A percentile compares a stretch with the other conserved stretches of the same genome.
phyloP scores from a whole-genome alignment of 768 basidiomycete species.

The Agaricus subrufescens region DNA sequence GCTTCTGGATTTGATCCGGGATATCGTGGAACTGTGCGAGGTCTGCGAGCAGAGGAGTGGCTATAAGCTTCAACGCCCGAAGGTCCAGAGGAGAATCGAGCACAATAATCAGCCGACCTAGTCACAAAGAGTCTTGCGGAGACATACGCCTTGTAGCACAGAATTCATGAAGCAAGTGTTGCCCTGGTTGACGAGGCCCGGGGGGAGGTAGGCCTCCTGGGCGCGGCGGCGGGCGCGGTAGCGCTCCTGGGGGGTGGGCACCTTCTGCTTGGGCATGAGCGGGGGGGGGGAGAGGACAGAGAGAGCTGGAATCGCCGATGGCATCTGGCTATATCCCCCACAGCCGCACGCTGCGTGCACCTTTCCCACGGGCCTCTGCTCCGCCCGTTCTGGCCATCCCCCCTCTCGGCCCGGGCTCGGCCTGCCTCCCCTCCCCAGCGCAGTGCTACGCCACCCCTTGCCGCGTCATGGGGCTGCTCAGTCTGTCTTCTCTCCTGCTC shows the following conservation, averaged over 20 bases:
- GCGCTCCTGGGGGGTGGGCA: constrained; percentile 58
- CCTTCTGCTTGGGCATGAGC: constrained; percentile 50
- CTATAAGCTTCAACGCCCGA: constrained; percentile 46
- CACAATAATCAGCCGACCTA: background rate
- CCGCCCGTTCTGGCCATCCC: too few relatives aligned
- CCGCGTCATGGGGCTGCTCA: too few relatives aligned
- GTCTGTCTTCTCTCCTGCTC: too few relatives aligned
- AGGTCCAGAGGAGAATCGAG: background rate
- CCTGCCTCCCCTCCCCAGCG: too few relatives aligned
- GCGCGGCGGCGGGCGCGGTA: constrained; percentile 52
- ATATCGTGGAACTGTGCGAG: constrained; percentile 52
- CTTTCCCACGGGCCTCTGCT: too few relatives aligned
- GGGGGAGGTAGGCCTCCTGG: constrained; percentile 68
- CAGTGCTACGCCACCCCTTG: too few relatives aligned
- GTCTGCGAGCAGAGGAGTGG: constrained; percentile 56
- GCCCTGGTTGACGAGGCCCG: constrained; percentile 75
- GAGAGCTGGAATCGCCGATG: background rate
- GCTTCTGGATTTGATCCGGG: constrained; percentile 33
- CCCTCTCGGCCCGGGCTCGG: too few relatives aligned
- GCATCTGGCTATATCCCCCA: too few relatives aligned
- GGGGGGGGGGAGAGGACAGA: background rate
- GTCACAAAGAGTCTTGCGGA: background rate
- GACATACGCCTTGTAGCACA: constrained; percentile 79
- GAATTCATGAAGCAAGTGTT: constrained; percentile 98
- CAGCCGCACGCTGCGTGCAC: too few relatives aligned